phyloP scores from a whole-genome alignment of 192 early-diverging fungal genomes.

The Gaertneriomyces sp. region DNA sequence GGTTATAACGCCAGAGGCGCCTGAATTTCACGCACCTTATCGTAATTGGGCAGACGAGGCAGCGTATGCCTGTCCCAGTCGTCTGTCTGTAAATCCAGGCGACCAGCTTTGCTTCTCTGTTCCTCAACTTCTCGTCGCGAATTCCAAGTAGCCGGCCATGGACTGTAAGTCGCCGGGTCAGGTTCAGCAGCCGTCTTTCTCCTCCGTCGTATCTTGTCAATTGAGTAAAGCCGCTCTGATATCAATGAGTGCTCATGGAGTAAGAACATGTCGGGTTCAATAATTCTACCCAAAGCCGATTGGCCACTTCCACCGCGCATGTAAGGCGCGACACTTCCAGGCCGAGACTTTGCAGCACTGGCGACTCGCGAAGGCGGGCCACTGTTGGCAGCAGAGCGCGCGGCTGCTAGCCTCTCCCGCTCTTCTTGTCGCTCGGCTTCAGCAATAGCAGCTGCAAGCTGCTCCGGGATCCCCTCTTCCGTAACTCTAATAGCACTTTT shows the following conservation, averaged over 20 bases:
- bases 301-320: background rate
- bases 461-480: constrained; percentile 6
- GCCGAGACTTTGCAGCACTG: background rate
- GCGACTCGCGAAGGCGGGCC: background rate
- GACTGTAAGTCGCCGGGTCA: constrained; percentile 8
- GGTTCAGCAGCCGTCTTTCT: background rate
- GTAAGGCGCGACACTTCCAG: background rate
- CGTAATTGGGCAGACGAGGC: background rate
- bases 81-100: constrained; percentile 1
- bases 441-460: constrained; percentile 1
- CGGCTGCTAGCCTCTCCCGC: background rate
- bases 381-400: background rate
- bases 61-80: constrained; percentile 1
- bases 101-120: background rate
- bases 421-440: background rate
- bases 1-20: background rate
- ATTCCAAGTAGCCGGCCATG: constrained; percentile 5
- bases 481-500: background rate
- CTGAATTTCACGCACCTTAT: background rate
- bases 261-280: too few relatives aligned
- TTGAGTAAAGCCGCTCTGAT: background rate
- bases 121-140: background rate
- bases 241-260: background rate
- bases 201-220: too few relatives aligned
- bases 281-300: too few relatives aligned